Base-by-base conservation (phyloP, 2,329 filamentous ascomycete genomes). In the Macrophomina tecta region DNA sequence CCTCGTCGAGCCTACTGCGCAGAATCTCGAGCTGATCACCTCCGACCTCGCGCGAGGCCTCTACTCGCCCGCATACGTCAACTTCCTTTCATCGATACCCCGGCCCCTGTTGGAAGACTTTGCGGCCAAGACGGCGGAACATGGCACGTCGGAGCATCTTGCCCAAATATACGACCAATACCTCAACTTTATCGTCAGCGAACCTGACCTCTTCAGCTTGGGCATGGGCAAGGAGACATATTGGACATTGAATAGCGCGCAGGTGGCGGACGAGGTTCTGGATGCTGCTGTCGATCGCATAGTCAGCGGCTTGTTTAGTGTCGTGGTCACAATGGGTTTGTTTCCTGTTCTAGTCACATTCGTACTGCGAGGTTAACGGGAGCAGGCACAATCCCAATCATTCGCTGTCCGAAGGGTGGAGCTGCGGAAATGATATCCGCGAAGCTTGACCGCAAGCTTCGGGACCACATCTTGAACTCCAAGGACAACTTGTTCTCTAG, bases 161-260 rank as follows among this genome's bases (percentile, higher is more conserved):
- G 90, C 94, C 2, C 94, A 97, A 74, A 87, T 99, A 6, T 99
- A 90, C 73, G 95, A 99, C 77, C 95, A 99, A 77, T 98, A 98
- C 75, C 84, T 99, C 64, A 98, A 99, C 80, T 99, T 98, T 75
- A 91, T 98, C 69, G 94, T 98, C 49, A 92, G 92, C 40, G 95
- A 99, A 77, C 94, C 94, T 5, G 94, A 98, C 77, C 84, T 99
- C 4, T 99, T 99, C 81, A 97, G 92, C 75, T 82, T 99, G 69
- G 94, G 94, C 9, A 91, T 98, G 87, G 90, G 93, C 70, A 95
- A 95, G 72, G 91, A 97, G 77, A 92, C 92, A 8, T 99, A 99
- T 78, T 96, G 92, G 89, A 93, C 92, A n/a, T 84, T 99, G 75
- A 98, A 98, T 81, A 98, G 94, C 78, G 91, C 91, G 16, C 90